Conservation (phyloP, 371 early-diverging fungal genomes). For the Syncephalastrum monosporum region DNA sequence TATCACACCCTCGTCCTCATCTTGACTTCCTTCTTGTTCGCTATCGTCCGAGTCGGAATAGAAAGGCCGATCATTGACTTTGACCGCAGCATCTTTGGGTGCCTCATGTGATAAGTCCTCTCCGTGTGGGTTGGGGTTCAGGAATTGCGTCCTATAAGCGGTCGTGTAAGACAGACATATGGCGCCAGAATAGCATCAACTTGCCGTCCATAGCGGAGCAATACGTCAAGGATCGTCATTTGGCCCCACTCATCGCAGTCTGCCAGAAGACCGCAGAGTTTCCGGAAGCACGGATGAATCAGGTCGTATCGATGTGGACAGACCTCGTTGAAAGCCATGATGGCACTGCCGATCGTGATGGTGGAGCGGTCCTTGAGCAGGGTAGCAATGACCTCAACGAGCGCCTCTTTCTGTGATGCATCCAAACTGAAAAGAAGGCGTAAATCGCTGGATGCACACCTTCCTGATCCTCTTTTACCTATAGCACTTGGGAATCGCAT, state of each 20-base stretch:
- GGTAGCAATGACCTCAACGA: constrained; percentile 74
- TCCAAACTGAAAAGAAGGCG: constrained; percentile 64
- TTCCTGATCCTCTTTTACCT: constrained; percentile 44
- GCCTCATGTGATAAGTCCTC: constrained; percentile 32
- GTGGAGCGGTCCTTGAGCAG: constrained; percentile 85
- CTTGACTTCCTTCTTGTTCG: constrained; percentile 27
- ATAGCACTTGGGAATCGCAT: constrained; percentile 86
- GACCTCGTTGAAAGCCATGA: constrained; percentile 84
- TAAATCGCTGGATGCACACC: neutral
- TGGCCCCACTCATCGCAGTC: constrained; percentile 97
- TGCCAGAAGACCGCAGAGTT: constrained; percentile 78
- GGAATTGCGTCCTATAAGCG: constrained; percentile 52
- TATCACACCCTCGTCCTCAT: constrained; percentile 28
- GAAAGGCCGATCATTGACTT: constrained; percentile 33
- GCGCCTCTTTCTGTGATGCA: constrained; percentile 67
- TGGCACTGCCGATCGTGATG: constrained; percentile 83
- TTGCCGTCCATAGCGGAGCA: constrained; percentile 80
- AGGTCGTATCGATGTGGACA: constrained; percentile 84
- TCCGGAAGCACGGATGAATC: constrained; percentile 87
- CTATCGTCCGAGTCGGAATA: constrained; percentile 32
- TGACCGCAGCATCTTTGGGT: constrained; percentile 23
- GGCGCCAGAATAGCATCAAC: neutral
- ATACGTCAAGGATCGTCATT: constrained; percentile 76
- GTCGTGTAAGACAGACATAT: neutral
- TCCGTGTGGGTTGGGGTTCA: constrained; percentile 58